Evolutionary conservation across 768 basidiomycete genomes (phyloP), one percentile per base, ranked within the genome.

Genomic region (Lactifluus echinatus): DNA sequence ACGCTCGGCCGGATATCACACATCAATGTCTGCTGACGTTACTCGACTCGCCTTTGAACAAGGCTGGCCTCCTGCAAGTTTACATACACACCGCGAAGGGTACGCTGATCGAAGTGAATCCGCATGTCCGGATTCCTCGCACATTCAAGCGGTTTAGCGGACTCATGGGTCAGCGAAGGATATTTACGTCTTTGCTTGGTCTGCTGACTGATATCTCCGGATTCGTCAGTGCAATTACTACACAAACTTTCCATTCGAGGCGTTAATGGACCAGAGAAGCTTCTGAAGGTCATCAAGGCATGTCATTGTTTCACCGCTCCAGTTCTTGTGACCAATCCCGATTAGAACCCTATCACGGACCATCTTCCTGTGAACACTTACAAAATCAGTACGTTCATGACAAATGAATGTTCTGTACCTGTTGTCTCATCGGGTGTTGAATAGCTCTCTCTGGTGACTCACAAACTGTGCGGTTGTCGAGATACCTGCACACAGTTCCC

Each of bases 111-210:
- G 95, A 99, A 73, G 93, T 98, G 64, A 98, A 99, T 71, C 96
- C 96, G 2, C 88, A 91, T 72, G 93, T 98, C 11, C 82, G 96
- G 55, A 99, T 99, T 66, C 96, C 96, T 11, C 80, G 96, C 61
- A 99, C 96, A 12, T 98, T 99, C 73, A 99, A 99, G 73, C 84
- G 96, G 10, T 99, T 99, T 73, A 93, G 91, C 56, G 96, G 96
- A 21, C 76, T 99, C 63, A 99, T 99, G 96, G 94, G 93, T 95
- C 67, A 61, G 78, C 62, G 15, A 11, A 23, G 40, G 2, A 17
- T 23, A 11, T 44, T 28, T 56, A 47, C 51, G 29, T 31, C 24
- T 11, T 17, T 24, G 8, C 15, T 23, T 29, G 19, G 8, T 17
- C 33, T 46, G 50, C 29, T 55, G 33, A 24, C 48, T 37, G 40